Evolutionary conservation across 75 land plant species (phyloP).

Genomic region (Selaginella tamariscina): DNA sequence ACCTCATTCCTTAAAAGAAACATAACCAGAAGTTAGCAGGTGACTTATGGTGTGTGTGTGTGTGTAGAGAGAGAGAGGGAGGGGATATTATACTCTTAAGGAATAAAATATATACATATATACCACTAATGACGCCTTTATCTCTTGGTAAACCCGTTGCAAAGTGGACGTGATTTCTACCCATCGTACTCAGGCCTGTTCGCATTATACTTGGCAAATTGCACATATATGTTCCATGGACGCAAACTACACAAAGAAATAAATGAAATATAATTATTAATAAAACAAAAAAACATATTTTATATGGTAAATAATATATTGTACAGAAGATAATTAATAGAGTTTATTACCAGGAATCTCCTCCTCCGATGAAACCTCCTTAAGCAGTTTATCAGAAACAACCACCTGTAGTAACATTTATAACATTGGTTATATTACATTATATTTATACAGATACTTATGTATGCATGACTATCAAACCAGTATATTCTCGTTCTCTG

Average conservation of each 20-base stretch:
- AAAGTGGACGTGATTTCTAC: slow-evolving; percentile 80
- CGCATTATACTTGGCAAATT: slow-evolving; percentile 58
- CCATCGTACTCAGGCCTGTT: slow-evolving; percentile 72
- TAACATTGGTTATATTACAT: too few relatives aligned
- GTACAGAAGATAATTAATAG: background rate
- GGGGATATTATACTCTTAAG: too few relatives aligned
- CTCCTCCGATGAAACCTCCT: slow-evolving; percentile 52
- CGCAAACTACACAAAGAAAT: slow-evolving; percentile 44
- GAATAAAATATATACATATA: background rate
- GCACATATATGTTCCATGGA: slow-evolving; percentile 77
- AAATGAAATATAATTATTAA: too few relatives aligned
- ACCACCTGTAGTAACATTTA: slow-evolving; percentile 15
- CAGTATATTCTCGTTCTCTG: too few relatives aligned
- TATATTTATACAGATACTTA: too few relatives aligned
- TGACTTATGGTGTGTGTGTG: background rate
- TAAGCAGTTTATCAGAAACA: slow-evolving; percentile 50
- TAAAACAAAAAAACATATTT: too few relatives aligned
- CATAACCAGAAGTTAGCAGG: background rate
- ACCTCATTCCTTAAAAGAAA: background rate
- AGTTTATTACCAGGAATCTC: slow-evolving; percentile 28
- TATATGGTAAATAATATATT: too few relatives aligned
- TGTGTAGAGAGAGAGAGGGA: background rate
- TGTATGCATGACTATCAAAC: too few relatives aligned
- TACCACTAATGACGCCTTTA: slow-evolving; percentile 87
- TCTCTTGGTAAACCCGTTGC: slow-evolving; percentile 80